Evolutionary conservation across 139 green algal species (phyloP).

Genomic region (Nannochloris sp.): DNA sequence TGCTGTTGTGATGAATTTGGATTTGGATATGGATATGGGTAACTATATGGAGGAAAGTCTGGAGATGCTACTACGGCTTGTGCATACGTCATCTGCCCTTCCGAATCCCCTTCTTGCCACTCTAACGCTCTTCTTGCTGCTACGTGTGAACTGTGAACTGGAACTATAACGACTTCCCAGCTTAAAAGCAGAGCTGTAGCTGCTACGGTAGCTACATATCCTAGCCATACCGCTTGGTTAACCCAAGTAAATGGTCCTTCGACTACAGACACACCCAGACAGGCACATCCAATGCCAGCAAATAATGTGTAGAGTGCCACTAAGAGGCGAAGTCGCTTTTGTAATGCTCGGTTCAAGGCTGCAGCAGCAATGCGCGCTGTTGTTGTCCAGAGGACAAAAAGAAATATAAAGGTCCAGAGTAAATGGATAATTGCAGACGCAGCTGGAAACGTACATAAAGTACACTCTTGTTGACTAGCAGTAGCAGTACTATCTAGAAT

Average conservation of each 20-base stretch:
- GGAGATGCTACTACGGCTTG: too few relatives aligned
- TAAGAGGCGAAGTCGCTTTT: constrained; percentile 4
- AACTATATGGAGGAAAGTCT: too few relatives aligned
- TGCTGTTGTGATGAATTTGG: too few relatives aligned
- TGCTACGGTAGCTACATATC: constrained; percentile 6
- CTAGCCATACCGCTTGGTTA: constrained; percentile 30
- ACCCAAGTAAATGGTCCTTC: constrained; percentile 24
- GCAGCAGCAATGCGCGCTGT: not conserved
- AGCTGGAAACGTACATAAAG: constrained; percentile 22
- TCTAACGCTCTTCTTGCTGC: too few relatives aligned
- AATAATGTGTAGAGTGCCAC: not conserved
- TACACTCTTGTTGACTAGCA: not conserved
- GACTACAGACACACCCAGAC: constrained; percentile 7
- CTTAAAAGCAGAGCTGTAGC: not conserved
- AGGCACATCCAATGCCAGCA: not conserved
- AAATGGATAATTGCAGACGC: constrained; percentile 15
- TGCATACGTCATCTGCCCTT: too few relatives aligned
- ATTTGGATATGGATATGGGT: too few relatives aligned
- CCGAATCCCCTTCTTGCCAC: too few relatives aligned
- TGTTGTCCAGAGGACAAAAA: constrained; percentile 8
- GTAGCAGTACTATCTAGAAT: too few relatives aligned
- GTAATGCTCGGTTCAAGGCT: constrained; percentile 19
- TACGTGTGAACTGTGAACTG: not conserved
- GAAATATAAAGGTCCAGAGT: not conserved
- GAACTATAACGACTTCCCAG: not conserved